Evolutionary conservation across 2,329 filamentous ascomycete species (phyloP), one percentile per base, ranked within the genome.

Genomic region (Alternaria longipes): DNA sequence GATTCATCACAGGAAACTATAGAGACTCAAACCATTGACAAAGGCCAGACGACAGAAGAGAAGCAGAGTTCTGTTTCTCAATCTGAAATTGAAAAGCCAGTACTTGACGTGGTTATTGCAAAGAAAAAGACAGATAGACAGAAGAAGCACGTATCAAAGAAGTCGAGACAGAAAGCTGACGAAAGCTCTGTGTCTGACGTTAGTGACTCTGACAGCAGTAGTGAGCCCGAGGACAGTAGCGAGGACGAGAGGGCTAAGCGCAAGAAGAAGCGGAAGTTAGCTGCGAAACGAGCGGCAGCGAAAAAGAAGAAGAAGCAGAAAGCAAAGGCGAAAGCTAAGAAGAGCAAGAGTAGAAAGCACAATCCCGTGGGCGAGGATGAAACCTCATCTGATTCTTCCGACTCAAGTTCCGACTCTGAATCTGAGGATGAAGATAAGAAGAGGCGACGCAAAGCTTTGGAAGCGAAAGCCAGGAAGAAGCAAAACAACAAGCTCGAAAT

Each of bases 221-320:
- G 62, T 40, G 71, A 72, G 5, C 66, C 64, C 4, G 68, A 69
- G 8, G 51, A 65, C 9, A 68, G 56, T 30, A 64, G 58, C 7
- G 71, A 73, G 8, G 66, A 70, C 22, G 67, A 71, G 46, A 72
- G 68, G 45, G 56, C 36, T 11, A 74, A 67, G 59, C 67, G 64
- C 16, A 73, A 68, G 62, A 70, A 60, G 41, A 70, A 63, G 38
- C 59, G 53, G 28, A 71, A 65, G 53, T 22, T 58, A 26, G 62
- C 62, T 1, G 45, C 51, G 14, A 69, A 62, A 41, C 65, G 51
- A 18, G 64, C 60, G 24, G 59, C 54, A 24, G 50, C 49, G 8
- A 69, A 68, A 59, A 64, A 60, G 9, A 69, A 68, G 60, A 64
- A 59, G 46, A 72, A 69, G 55, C 59, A 59, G 28, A 77, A 69